These are phyloP conservation scores for Boletellus ananas DNA, from an alignment of 768 basidiomycete species.

Conservation along the genomic window DNA sequence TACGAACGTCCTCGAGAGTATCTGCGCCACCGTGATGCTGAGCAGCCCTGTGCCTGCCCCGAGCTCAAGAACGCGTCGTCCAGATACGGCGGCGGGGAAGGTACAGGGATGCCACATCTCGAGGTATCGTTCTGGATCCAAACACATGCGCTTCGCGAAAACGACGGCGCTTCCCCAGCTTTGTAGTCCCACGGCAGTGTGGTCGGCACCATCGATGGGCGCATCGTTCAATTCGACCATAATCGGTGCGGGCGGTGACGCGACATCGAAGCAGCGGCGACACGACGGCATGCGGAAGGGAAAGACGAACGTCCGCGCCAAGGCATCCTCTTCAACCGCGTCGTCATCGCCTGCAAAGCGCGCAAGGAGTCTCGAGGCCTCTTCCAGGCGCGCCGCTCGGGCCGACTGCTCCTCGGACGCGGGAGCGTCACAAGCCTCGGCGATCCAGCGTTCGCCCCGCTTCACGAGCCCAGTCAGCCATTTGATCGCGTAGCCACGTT, in stretches of 20 bases:
- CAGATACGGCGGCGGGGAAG: too few species aligned
- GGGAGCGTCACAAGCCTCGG: conserved; percentile 11
- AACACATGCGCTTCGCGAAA: conserved; percentile 60
- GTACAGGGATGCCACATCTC: conserved; percentile 22
- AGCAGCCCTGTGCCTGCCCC: conserved; percentile 83
- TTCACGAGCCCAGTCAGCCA: conserved; percentile 74
- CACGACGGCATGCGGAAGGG: conserved; percentile 19
- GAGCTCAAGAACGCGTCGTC: conserved; percentile 63
- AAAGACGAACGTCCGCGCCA: conserved; percentile 57
- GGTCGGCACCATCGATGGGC: conserved; percentile 57
- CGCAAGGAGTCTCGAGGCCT: conserved; percentile 56
- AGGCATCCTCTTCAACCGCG: conserved; percentile 34
- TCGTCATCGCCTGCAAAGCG: conserved; percentile 43
- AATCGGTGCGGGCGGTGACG: conserved; percentile 19
- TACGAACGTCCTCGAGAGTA: conserved; percentile 28
- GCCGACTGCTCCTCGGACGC: conserved; percentile 36
- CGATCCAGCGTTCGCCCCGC: conserved; percentile 53
- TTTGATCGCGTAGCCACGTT: conserved; percentile 62
- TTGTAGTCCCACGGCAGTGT: conserved; percentile 79
- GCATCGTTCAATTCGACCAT: conserved; percentile 67
- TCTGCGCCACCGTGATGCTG: conserved; percentile 61
- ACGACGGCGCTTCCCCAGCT: conserved; percentile 81
- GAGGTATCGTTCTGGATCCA: conserved; percentile 39
- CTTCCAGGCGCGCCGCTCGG: conserved; percentile 47
- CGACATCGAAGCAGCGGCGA: not conserved